Base-by-base conservation (phyloP, 352 stramenopile genomes). In the Thalassiosira livingstoniorum region DNA sequence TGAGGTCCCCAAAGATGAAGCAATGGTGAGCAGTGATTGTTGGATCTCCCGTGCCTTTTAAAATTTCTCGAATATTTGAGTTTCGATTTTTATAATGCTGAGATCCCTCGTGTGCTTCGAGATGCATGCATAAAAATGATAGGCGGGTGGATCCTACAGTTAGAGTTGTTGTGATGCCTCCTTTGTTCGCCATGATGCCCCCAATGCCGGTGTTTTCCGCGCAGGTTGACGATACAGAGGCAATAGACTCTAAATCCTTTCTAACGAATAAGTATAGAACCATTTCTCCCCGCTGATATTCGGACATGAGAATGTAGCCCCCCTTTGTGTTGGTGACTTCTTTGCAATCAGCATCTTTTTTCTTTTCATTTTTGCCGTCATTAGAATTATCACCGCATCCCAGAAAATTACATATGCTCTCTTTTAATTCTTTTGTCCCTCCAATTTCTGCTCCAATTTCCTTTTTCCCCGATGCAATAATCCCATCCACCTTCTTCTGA, bases 1-100 rank as follows among this genome's bases (percentile, higher is more conserved):
- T 89, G 27, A 89, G 55, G 77, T 89, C 83, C 10, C 83, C 83
- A 57, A 87, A 82, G 13, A 74, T 68, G 77, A 89, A 89, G 15
- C 35, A 77, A 58, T 80, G 73, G 67, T 89, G 83, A 58, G 65
- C 75, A 39, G 68, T 74, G 2, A 85, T 37, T 37, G 69, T 61
- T 3, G 42, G 51, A 53, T 87, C 82, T 69, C 29, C 53, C 18
- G 83, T 82, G 4, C 61, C 73, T 27, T 62, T 32, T 4, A 89
- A 72, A 54, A 89, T 87, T 7, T 87, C 72, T 35, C 27, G 54
- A 7, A 84, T 29, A 25, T 54, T 54, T 2, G 32, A 25, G 32
- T 68, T 68, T 25, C 61, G 13, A 7, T 21, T 21, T 35, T 68
- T 7, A 23, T 55, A 51, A 34, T 51, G 42, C 7, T 18, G 7